These are phyloP conservation scores for Dalbergia oliveri DNA, from an alignment of 306 rosid species.

Conservation along the genomic window DNA sequence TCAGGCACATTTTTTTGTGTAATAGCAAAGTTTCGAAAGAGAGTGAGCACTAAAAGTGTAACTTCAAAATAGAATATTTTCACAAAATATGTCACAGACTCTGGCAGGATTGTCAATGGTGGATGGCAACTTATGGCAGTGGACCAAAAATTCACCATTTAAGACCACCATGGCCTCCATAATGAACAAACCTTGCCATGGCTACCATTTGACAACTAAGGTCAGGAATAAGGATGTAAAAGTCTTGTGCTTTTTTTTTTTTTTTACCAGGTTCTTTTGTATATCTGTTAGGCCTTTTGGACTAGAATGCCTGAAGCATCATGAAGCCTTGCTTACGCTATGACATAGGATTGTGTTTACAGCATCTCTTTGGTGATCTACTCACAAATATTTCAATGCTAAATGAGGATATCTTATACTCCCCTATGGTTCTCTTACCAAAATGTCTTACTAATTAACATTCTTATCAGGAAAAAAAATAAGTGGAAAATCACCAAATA, in stretches of 20 bases:
- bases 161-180: no score
- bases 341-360: not conserved
- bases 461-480: not conserved
- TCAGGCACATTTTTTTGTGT: not conserved
- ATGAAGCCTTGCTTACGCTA: conserved; percentile 3
- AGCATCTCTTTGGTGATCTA: conserved; percentile 3
- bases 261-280: not conserved
- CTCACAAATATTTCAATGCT: not conserved
- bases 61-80: not conserved
- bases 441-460: not conserved
- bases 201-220: no score
- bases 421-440: not conserved
- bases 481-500: conserved; percentile 8
- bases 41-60: not conserved
- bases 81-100: not conserved
- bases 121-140: no score
- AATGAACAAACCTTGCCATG: no score
- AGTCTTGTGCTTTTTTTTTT: not conserved
- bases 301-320: not conserved
- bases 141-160: no score
- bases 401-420: not conserved
- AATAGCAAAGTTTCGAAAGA: not conserved
- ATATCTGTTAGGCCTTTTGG: not conserved
- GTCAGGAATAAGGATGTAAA: not conserved
- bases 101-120: not conserved